Percentiles rank a stretch among this genome's conserved stretches.
phyloP scores from a whole-genome alignment of 1,284 basidiomycete genomes.

The Rhodotorula sp. region DNA sequence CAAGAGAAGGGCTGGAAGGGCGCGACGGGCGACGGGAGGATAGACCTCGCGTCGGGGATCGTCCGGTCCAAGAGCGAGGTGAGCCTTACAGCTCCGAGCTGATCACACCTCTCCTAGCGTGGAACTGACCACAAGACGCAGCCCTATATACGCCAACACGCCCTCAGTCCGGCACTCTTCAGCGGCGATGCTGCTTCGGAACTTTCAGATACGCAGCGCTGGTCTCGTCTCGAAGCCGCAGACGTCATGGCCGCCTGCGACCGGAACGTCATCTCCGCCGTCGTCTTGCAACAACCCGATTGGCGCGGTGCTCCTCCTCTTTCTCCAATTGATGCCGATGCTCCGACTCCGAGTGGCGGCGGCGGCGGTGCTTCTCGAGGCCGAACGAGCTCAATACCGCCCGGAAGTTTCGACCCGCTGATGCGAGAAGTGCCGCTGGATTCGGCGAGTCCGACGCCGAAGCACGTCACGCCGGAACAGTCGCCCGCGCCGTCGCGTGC shows the following conservation, averaged over 20 bases:
- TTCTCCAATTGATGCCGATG: background rate
- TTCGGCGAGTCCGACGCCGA: slow-evolving; percentile 16
- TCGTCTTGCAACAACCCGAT: slow-evolving; percentile 57
- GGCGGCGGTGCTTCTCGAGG: background rate
- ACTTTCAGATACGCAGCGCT: slow-evolving; percentile 63
- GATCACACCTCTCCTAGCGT: background rate
- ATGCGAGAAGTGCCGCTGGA: slow-evolving; percentile 1
- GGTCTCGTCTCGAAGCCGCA: slow-evolving; percentile 64
- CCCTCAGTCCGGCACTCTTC: slow-evolving; percentile 70
- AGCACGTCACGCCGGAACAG: background rate
- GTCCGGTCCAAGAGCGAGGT: slow-evolving; percentile 61
- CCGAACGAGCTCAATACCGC: background rate
- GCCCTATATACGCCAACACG: slow-evolving; percentile 68
- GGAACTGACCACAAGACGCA: slow-evolving; percentile 45
- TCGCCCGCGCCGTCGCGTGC: slow-evolving; percentile 13
- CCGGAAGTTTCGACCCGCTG: background rate
- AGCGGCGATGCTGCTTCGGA: slow-evolving; percentile 65
- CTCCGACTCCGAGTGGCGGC: background rate
- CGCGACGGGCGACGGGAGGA: slow-evolving; percentile 64
- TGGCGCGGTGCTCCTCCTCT: slow-evolving; percentile 49
- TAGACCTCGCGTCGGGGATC: slow-evolving; percentile 66
- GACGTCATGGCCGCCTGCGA: slow-evolving; percentile 67
- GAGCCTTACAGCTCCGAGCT: slow-evolving; percentile 26
- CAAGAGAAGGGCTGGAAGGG: slow-evolving; percentile 55
- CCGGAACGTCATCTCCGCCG: slow-evolving; percentile 24